A percentile compares a stretch with the other conserved stretches of the same genome.
These are phyloP conservation scores for Rhodocollybia butyracea DNA, from an alignment of 768 basidiomycete species.

Conservation along the genomic window DNA sequence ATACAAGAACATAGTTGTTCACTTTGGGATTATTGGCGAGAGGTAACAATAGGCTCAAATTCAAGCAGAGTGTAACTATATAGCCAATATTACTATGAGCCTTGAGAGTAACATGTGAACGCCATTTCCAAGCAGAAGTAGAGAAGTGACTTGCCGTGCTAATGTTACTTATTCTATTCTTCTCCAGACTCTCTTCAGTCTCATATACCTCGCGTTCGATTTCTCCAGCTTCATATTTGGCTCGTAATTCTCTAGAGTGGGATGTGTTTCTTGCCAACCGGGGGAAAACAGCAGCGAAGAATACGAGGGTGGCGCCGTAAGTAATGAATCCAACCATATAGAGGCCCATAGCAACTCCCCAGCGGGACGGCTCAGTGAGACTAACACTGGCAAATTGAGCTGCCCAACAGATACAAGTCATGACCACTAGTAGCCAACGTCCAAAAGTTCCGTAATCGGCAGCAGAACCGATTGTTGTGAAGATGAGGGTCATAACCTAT, in stretches of 20 bases:
- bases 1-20: conserved; percentile 69
- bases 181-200: conserved; percentile 72
- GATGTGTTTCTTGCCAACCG: conserved; percentile 77
- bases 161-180: conserved; percentile 83
- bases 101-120: conserved; percentile 31
- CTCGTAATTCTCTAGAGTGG: conserved; percentile 52
- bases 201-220: conserved; percentile 65
- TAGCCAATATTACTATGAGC: conserved; percentile 78
- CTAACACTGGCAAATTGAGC: conserved; percentile 77
- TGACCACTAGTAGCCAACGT: conserved; percentile 69
- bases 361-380: conserved; percentile 62
- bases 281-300: conserved; percentile 77
- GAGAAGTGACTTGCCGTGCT: conserved; percentile 53
- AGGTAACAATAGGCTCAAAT: conserved; percentile 69
- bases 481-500: conserved; percentile 74
- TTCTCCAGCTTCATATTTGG: conserved; percentile 57
- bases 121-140: background rate
- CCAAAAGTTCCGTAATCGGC: conserved; percentile 77
- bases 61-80: conserved; percentile 59
- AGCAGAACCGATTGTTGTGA: conserved; percentile 75
- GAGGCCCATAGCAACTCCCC: conserved; percentile 74
- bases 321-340: conserved; percentile 79
- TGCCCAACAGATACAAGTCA: conserved; percentile 77
- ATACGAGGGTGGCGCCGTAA: conserved; percentile 79
- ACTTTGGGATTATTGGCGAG: conserved; percentile 54